Conservation (phyloP, 2,329 filamentous ascomycete genomes). For the Aureobasidium namibiae region DNA sequence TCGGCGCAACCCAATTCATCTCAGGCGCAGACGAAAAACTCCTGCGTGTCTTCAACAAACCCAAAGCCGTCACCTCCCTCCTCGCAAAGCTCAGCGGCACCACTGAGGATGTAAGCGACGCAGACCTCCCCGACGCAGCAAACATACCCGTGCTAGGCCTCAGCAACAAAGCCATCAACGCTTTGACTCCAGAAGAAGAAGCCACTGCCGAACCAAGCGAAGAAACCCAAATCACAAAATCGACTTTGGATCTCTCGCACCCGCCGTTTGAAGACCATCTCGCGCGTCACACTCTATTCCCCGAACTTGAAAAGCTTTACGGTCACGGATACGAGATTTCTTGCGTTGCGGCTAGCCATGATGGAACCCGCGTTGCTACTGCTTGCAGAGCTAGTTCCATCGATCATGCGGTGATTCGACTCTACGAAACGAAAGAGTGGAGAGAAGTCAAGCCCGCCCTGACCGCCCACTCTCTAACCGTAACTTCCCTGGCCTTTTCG, state of each 20-base stretch:
- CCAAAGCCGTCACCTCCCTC: slow-evolving; percentile 70
- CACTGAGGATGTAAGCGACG: slow-evolving; percentile 12
- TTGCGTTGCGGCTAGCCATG: slow-evolving; percentile 68
- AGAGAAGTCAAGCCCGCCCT: slow-evolving; percentile 78
- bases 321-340: slow-evolving; percentile 97
- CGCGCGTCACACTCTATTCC: slow-evolving; percentile 86
- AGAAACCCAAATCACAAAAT: slow-evolving; percentile 47
- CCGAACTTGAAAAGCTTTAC: slow-evolving; percentile 92
- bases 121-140: slow-evolving; percentile 67
- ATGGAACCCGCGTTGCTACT: slow-evolving; percentile 71
- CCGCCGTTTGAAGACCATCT: slow-evolving; percentile 87
- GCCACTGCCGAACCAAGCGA: slow-evolving; percentile 34
- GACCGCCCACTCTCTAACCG: slow-evolving; percentile 77
- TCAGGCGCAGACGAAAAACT: slow-evolving; percentile 97
- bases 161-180: slow-evolving; percentile 81
- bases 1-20: slow-evolving; percentile 70
- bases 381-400: slow-evolving; percentile 87
- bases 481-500: slow-evolving; percentile 75
- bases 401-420: slow-evolving; percentile 86
- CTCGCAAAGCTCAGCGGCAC: slow-evolving; percentile 33
- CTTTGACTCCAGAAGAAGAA: slow-evolving; percentile 33
- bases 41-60: slow-evolving; percentile 89
- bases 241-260: slow-evolving; percentile 56
- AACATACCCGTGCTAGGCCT: slow-evolving; percentile 92
- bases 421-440: slow-evolving; percentile 85